phyloP scores from a whole-genome alignment of 1,139 yeast genomes.

The Waltiozyma sp. region DNA sequence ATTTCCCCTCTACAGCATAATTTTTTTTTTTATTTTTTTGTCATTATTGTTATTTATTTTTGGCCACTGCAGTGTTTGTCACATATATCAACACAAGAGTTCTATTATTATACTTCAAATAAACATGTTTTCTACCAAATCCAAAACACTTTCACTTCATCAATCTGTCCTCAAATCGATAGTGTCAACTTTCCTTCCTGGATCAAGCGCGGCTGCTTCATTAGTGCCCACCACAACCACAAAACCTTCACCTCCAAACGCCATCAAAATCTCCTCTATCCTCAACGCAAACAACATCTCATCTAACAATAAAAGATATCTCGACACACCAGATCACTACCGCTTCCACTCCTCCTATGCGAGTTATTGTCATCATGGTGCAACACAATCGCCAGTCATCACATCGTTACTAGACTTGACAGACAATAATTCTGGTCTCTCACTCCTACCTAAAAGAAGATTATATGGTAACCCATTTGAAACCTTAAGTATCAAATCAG shows the following conservation, averaged over 20 bases:
- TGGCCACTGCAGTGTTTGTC: background rate
- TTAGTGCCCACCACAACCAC: background rate
- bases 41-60: too few species aligned
- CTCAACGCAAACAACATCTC: background rate
- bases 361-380: slow-evolving; percentile 40
- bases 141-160: background rate
- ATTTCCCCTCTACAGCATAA: too few species aligned
- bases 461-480: slow-evolving; percentile 45
- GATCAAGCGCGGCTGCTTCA: background rate
- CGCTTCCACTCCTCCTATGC: slow-evolving; percentile 37
- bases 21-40: too few species aligned
- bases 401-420: slow-evolving; percentile 42
- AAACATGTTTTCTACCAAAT: background rate
- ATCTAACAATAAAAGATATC: background rate
- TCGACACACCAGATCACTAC: slow-evolving; percentile 25
- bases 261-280: background rate
- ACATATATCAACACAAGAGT: background rate
- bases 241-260: background rate
- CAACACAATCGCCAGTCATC: slow-evolving; percentile 26
- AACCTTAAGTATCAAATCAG: slow-evolving; percentile 42
- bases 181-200: background rate
- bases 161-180: background rate
- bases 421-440: slow-evolving; percentile 31
- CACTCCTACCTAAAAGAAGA: slow-evolving; percentile 40
- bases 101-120: background rate